A percentile compares a stretch with the other conserved stretches of the same genome.
These are phyloP conservation scores for Thermochaetoides thermophila DNA, from an alignment of 495 filamentous ascomycete species.

Conservation along the genomic window DNA sequence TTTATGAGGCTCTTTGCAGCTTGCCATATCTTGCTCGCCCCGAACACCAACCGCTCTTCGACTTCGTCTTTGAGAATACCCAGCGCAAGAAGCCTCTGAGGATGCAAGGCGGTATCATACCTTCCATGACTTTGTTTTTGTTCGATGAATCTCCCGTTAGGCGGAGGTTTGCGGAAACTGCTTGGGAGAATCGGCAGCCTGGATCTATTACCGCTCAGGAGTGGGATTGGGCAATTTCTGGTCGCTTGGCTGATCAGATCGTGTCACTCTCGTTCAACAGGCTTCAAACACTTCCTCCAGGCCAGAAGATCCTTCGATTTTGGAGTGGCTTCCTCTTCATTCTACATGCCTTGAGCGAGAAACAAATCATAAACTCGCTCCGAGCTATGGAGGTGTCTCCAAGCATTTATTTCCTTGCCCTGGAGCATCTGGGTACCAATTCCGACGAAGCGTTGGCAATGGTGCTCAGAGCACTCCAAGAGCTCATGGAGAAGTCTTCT, in stretches of 20 bases:
- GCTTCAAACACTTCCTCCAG: constrained; percentile 4
- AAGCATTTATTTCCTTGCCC: constrained; percentile 57
- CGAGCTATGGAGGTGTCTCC: constrained; percentile 55
- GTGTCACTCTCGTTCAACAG: constrained; percentile 6
- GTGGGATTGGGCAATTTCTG: constrained; percentile 72
- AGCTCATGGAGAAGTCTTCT: constrained; percentile 55
- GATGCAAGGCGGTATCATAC: constrained; percentile 50
- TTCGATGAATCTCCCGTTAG: constrained; percentile 45
- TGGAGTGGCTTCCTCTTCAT: constrained; percentile 66
- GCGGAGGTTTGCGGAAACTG: constrained; percentile 49
- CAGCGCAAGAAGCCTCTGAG: constrained; percentile 59
- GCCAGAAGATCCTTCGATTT: constrained; percentile 40
- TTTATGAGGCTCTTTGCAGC: constrained; percentile 41
- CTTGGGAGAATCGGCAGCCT: constrained; percentile 46
- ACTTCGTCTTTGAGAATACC: constrained; percentile 60
- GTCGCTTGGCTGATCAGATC: constrained; percentile 38
- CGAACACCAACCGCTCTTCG: constrained; percentile 39
- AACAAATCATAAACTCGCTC: constrained; percentile 61
- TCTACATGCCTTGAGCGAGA: constrained; percentile 51
- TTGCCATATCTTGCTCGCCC: constrained; percentile 28
- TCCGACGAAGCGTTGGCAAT: constrained; percentile 41
- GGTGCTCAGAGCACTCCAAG: constrained; percentile 49
- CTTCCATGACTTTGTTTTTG: constrained; percentile 66
- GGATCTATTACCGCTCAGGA: constrained; percentile 43
- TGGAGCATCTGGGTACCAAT: constrained; percentile 56